Evolutionary conservation across 345 rosid genomes (phyloP).

Genomic region (Bruguiera parviflora): DNA sequence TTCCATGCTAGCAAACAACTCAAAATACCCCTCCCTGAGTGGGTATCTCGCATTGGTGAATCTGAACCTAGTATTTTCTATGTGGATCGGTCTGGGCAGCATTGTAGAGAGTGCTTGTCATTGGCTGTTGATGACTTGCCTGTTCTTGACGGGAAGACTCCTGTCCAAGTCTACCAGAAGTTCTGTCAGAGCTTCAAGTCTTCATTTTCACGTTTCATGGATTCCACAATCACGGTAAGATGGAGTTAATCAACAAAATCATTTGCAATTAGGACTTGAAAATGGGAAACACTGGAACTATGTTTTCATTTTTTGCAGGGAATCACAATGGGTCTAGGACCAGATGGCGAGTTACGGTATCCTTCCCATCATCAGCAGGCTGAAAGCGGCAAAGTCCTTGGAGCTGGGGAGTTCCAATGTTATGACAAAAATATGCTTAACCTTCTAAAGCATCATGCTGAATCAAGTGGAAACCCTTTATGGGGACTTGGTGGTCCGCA

Average conservation of each 20-base stretch:
- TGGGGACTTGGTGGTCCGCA: constrained; percentile 98
- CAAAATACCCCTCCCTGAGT: constrained; percentile 60
- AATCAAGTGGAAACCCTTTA: constrained; percentile 61
- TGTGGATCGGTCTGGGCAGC: constrained; percentile 50
- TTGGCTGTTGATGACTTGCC: constrained; percentile 74
- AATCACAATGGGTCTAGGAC: constrained; percentile 80
- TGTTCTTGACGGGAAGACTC: constrained; percentile 69
- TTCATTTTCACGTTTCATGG: constrained; percentile 58
- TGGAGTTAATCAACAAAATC: background rate
- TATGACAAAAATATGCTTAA: constrained; percentile 74
- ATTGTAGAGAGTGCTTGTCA: constrained; percentile 62
- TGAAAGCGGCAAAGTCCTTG: constrained; percentile 28
- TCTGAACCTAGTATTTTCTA: constrained; percentile 51
- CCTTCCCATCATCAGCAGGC: constrained; percentile 52
- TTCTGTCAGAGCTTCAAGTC: constrained; percentile 84
- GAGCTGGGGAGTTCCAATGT: constrained; percentile 90
- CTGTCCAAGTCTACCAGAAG: constrained; percentile 58
- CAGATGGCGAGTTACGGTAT: constrained; percentile 77
- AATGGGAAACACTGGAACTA: background rate
- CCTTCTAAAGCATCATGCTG: constrained; percentile 64
- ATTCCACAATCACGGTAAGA: constrained; percentile 68
- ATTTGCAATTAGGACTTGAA: background rate
- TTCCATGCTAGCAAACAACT: constrained; percentile 54
- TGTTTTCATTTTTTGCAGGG: constrained; percentile 47
- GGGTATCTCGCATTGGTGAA: constrained; percentile 65